phyloP scores from a whole-genome alignment of 2,329 filamentous ascomycete species.

The Aspergillus pseudoglaucus region DNA sequence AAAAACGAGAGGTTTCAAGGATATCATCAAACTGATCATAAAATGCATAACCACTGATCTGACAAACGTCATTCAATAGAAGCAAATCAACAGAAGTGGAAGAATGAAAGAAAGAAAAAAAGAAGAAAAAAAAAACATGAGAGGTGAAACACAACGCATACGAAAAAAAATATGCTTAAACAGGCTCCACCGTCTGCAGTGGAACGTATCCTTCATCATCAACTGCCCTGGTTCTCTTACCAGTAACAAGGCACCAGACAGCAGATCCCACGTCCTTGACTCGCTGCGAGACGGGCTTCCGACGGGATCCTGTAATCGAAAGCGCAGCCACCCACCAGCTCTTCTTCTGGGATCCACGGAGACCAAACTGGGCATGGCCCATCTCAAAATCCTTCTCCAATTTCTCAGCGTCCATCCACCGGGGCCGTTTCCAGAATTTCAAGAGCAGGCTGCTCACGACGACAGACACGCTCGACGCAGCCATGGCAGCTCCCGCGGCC shows the following conservation, averaged over 20 bases:
- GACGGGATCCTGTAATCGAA: constrained; percentile 13
- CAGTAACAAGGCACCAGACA: constrained; percentile 25
- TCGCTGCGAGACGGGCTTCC: constrained; percentile 9
- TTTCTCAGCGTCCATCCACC: constrained; percentile 73
- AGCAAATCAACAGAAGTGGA: no score
- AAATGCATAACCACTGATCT: neutral
- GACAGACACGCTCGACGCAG: constrained; percentile 80
- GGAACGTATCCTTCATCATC: constrained; percentile 40
- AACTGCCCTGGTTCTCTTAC: constrained; percentile 15
- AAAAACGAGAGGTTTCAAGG: neutral
- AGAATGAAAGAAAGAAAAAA: no score
- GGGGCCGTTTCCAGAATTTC: constrained; percentile 77
- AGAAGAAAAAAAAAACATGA: neutral
- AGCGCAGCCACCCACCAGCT: constrained; percentile 27
- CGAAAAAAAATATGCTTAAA: constrained; percentile 9
- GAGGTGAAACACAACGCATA: neutral
- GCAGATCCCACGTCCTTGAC: constrained; percentile 12
- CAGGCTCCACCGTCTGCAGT: constrained; percentile 39
- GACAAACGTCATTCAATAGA: neutral
- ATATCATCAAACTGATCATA: neutral
- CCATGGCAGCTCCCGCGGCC: constrained; percentile 93
- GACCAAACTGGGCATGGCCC: constrained; percentile 17
- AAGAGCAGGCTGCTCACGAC: constrained; percentile 76
- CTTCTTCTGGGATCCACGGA: constrained; percentile 12
- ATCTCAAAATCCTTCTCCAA: constrained; percentile 52